Evolutionary conservation across 371 early-diverging fungal genomes (phyloP).

Genomic region (Actinomucor elegans): DNA sequence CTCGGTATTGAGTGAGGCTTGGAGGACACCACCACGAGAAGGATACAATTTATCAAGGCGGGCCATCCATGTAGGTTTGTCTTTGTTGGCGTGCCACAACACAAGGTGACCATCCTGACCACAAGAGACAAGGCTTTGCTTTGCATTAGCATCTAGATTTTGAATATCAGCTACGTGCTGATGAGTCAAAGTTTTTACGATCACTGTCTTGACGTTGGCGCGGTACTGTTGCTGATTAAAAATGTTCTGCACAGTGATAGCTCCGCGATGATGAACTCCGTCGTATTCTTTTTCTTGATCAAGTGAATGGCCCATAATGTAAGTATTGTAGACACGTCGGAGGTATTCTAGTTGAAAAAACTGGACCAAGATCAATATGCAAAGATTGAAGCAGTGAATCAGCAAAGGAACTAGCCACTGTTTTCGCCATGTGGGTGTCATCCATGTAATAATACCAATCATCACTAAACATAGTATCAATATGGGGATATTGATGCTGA

Average conservation of each 20-base stretch:
- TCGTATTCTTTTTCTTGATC: conserved; percentile 13
- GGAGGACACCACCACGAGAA: conserved; percentile 2
- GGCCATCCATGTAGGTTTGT: conserved; percentile 28
- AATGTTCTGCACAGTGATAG: conserved; percentile 24
- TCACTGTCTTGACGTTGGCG: conserved; percentile 18
- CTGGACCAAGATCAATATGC: not conserved
- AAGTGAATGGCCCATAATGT: not conserved
- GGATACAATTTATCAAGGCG: conserved; percentile 20
- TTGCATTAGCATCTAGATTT: conserved; percentile 21
- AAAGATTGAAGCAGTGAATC: conserved; percentile 7
- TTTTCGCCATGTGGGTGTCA: conserved; percentile 33
- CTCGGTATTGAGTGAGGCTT: conserved; percentile 13
- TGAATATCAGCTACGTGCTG: conserved; percentile 37
- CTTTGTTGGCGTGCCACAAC: conserved; percentile 23
- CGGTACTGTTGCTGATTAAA: conserved; percentile 28
- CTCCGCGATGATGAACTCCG: conserved; percentile 29
- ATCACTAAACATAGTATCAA: conserved; percentile 29
- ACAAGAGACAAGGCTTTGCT: conserved; percentile 27
- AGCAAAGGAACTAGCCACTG: conserved; percentile 29
- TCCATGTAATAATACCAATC: conserved; percentile 36
- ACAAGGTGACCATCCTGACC: conserved; percentile 37
- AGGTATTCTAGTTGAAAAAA: conserved; percentile 3
- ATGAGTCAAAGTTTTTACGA: conserved; percentile 21
- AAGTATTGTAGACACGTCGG: conserved; percentile 8
- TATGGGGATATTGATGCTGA: conserved; percentile 28